Evolutionary conservation across 164 flowering plant species (phyloP), one percentile per base, ranked within the genome.

Genomic region (Macadamia tetraphylla): DNA sequence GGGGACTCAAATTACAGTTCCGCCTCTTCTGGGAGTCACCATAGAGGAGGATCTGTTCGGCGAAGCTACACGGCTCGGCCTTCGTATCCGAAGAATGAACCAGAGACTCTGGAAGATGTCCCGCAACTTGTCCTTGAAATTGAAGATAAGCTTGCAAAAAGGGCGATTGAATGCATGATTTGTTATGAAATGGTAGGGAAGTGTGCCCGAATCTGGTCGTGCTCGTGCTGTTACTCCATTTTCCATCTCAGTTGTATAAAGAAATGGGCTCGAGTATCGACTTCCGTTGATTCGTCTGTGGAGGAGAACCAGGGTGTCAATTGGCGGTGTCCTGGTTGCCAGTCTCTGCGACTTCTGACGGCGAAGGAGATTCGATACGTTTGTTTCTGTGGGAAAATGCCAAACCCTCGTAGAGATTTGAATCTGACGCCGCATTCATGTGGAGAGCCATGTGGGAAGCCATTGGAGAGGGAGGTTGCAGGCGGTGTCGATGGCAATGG

Each of bases 311-410:
- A 84, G 66, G 95, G 97, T 0, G 71, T 76, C 59, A 94, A 92
- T 65, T 94, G 99, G 99, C 79, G 99, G 29, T 94, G 99, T 78
- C 99, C 98, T 5, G 98, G 97, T 10, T 94, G 99, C 73, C 99
- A 92, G 72, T 83, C 90, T 0, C 98, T 90, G 66, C 98, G 92
- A 77, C 86, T 88, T 1, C 76, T 74, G 2, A 62, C 85, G 0
- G 70, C 86, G 0, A 88, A 83, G 81, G 99, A 90, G 70, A 87
- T 94, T 76, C 83, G 83, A 7, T 94, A 94, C 71, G 62, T 76
- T 60, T 94, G 99, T 74, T 94, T 94, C 67, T 94, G 99, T 70
- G 86, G 88, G 6, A 94, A 88, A 82, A 80, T 90, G 75, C 77
- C 69, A 3, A 96, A 90, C 69, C 99, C 98, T 0, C 92, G 92